phyloP scores from a whole-genome alignment of 148 eudicot genomes.

The Cornus kousa region DNA sequence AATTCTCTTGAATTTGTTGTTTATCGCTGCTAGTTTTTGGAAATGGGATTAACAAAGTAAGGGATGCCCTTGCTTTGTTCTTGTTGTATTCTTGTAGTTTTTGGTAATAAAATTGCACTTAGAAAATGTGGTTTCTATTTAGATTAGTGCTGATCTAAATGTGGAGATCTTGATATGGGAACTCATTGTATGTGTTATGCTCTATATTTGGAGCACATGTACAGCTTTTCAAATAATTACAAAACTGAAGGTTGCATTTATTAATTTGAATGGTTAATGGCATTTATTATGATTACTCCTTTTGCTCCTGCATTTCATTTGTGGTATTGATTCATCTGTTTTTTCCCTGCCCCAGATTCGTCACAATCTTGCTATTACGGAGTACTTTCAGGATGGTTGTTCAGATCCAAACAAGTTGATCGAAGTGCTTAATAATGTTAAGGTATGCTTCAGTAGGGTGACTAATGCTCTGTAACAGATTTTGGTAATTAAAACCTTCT shows the following conservation, averaged over 20 bases:
- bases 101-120: too few relatives aligned
- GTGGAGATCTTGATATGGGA: not conserved
- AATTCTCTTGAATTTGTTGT: too few relatives aligned
- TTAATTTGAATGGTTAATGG: not conserved
- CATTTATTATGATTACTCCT: not conserved
- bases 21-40: too few relatives aligned
- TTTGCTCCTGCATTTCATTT: constrained; percentile 15
- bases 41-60: too few relatives aligned
- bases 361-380: constrained; percentile 74
- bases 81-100: too few relatives aligned
- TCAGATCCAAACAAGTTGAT: constrained; percentile 72
- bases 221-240: not conserved
- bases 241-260: not conserved
- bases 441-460: constrained; percentile 47
- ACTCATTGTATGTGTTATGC: not conserved
- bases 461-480: not conserved
- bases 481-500: not conserved
- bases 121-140: too few relatives aligned
- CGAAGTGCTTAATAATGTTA: constrained; percentile 54
- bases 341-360: constrained; percentile 42
- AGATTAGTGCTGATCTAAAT: not conserved
- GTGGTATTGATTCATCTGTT: not conserved
- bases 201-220: not conserved
- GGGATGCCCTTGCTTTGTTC: too few relatives aligned
- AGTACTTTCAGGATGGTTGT: constrained; percentile 68